Percentiles rank a stretch among this genome's conserved stretches.
Conservation (phyloP, 2,329 filamentous ascomycete genomes). For the Aspergillus sp. region DNA sequence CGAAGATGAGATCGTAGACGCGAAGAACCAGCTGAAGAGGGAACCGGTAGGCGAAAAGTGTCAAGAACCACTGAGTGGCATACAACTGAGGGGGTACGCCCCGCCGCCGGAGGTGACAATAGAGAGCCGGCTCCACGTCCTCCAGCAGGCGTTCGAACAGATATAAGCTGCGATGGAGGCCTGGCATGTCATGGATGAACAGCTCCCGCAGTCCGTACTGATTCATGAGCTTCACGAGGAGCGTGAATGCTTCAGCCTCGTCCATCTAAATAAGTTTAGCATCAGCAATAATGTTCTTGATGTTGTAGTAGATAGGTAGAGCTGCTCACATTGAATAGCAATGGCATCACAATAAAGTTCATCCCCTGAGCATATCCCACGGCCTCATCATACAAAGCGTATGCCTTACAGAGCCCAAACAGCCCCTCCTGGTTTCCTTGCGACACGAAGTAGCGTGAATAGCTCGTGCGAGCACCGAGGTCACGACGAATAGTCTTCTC, state of each 20-base stretch:
- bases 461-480: slow-evolving; percentile 88
- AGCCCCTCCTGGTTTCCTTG: slow-evolving; percentile 90
- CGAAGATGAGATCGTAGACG: slow-evolving; percentile 93
- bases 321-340: slow-evolving; percentile 80
- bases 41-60: slow-evolving; percentile 97
- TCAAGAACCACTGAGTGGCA: slow-evolving; percentile 98
- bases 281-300: not conserved
- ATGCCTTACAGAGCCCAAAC: slow-evolving; percentile 95
- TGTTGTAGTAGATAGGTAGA: not conserved
- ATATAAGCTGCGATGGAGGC: slow-evolving; percentile 87
- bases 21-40: slow-evolving; percentile 92
- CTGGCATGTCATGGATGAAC: slow-evolving; percentile 95
- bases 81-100: slow-evolving; percentile 90
- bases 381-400: slow-evolving; percentile 89
- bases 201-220: slow-evolving; percentile 91
- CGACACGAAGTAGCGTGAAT: slow-evolving; percentile 90
- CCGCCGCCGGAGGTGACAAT: slow-evolving; percentile 86
- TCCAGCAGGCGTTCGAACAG: slow-evolving; percentile 94
- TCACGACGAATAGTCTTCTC: slow-evolving; percentile 92
- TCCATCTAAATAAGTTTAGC: slow-evolving; percentile 66
- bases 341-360: slow-evolving; percentile 96
- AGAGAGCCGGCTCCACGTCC: slow-evolving; percentile 89
- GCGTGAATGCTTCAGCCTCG: slow-evolving; percentile 92
- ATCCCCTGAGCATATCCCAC: slow-evolving; percentile 98
- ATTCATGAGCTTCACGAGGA: slow-evolving; percentile 93